Conservation (phyloP, 1,284 basidiomycete species). For the Anthracocystis panici-leucophaei region DNA sequence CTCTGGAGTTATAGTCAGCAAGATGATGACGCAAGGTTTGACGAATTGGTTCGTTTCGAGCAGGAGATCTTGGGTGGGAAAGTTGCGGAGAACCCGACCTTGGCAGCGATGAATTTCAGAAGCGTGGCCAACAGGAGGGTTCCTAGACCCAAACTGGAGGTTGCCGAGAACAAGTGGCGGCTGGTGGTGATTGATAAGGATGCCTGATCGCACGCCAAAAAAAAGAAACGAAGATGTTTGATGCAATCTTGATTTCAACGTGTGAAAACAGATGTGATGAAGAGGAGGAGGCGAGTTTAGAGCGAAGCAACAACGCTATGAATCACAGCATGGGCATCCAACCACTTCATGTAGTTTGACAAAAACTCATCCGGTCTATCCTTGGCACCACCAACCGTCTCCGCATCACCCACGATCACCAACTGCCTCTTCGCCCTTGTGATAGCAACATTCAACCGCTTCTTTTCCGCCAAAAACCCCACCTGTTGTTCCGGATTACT, state of each 20-base stretch:
- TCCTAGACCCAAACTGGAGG: constrained; percentile 24
- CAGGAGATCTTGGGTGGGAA: constrained; percentile 33
- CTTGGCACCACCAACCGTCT: constrained; percentile 46
- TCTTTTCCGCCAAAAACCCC: constrained; percentile 63
- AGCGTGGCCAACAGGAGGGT: constrained; percentile 26
- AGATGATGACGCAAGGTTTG: constrained; percentile 39
- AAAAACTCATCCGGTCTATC: constrained; percentile 48
- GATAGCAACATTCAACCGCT: constrained; percentile 67
- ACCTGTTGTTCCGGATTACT: constrained; percentile 60
- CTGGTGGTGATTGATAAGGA: constrained; percentile 26
- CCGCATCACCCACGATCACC: constrained; percentile 63
- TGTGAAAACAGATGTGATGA: neutral
- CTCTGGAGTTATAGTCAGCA: constrained; percentile 42
- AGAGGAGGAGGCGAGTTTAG: neutral
- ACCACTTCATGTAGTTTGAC: constrained; percentile 84
- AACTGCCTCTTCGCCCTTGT: constrained; percentile 66
- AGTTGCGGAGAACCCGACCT: constrained; percentile 17
- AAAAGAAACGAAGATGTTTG: neutral
- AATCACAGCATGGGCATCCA: constrained; percentile 89
- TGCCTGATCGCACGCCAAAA: neutral
- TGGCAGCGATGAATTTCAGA: constrained; percentile 33
- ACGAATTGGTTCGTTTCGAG: constrained; percentile 35
- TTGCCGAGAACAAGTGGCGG: constrained; percentile 38
- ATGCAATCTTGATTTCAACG: neutral
- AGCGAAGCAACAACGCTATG: constrained; percentile 45